Conservation (phyloP, 768 basidiomycete genomes). For the Xanthoconium purpureum region DNA sequence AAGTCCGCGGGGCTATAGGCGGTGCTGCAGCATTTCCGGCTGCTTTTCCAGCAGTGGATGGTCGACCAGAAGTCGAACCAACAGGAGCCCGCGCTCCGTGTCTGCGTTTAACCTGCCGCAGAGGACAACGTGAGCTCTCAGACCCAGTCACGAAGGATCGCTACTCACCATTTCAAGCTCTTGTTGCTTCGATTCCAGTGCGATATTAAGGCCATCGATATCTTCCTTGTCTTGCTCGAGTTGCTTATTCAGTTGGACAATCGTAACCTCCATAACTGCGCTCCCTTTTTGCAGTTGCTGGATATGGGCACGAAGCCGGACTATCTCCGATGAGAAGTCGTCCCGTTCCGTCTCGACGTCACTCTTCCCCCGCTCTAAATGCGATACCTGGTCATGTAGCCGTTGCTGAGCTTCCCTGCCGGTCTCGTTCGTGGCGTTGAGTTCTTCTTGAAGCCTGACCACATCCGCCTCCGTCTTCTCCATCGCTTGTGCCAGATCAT, state of each 20-base stretch:
- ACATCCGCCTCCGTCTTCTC: slow-evolving; percentile 10
- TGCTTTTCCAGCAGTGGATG: slow-evolving; percentile 24
- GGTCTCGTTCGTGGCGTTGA: slow-evolving; percentile 47
- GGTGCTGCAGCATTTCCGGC: slow-evolving; percentile 55
- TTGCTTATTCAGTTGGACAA: slow-evolving; percentile 69
- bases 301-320: slow-evolving; percentile 57
- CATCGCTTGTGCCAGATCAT: slow-evolving; percentile 43
- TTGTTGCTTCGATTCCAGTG: slow-evolving; percentile 91
- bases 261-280: slow-evolving; percentile 79
- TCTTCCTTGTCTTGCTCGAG: slow-evolving; percentile 71
- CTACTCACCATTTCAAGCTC: slow-evolving; percentile 80
- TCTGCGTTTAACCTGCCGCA: slow-evolving; percentile 58
- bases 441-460: slow-evolving; percentile 41
- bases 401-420: slow-evolving; percentile 28
- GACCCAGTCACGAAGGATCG: background rate
- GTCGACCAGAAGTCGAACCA: slow-evolving; percentile 55
- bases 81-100: slow-evolving; percentile 54
- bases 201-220: slow-evolving; percentile 80
- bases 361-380: slow-evolving; percentile 33
- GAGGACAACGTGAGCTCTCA: slow-evolving; percentile 3
- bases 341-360: slow-evolving; percentile 54
- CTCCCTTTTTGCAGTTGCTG: slow-evolving; percentile 76
- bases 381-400: slow-evolving; percentile 9
- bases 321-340: slow-evolving; percentile 47
- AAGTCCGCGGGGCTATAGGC: slow-evolving; percentile 31